Base-by-base conservation (phyloP, 306 rosid species). In the Cicer arietinum region DNA sequence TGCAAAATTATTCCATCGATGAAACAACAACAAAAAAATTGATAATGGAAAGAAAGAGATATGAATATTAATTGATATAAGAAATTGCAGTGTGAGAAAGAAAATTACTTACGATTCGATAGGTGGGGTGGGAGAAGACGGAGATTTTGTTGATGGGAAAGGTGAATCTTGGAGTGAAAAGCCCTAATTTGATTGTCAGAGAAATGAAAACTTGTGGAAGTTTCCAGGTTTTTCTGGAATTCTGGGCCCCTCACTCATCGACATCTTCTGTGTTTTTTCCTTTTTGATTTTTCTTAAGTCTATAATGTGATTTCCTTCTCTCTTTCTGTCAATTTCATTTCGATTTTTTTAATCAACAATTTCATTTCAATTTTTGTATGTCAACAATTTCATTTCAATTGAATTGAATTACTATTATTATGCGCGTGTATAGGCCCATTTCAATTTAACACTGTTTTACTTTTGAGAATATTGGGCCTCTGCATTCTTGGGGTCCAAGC, bases 81-180 rank as follows among this genome's bases (percentile, higher is more conserved):
- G 50, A 61, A 50, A 13, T 41, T 61, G 61, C 16, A 11, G 11
- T 54, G 8, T 40, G 44, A 63, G 46, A 57, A 70, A 54, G 57
- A 71, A 63, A 30, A 30, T 30, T 30, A 71, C 85, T 76, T 81
- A 81, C 85, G 61, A 81, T 69, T 61, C 14, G 10, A 1, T 17
- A 8, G 10, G 54, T 6, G 3, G 3, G 78, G 54, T 6, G 8
- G 7, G 78, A 37, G 40, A 67, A 39, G 46, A 54, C 4, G 17
- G 66, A 67, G 53, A 47, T 54, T 7, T 30, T 56, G 35, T 43
- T 30, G 78, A 50, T 42, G 8, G 58, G 13, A 73, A 57, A 45
- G 1, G 41, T 14, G 30, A 58, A 18, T 30, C 1, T 12, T 47
- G 10, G 14, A 61, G 44, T 16, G 61, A 64, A 42, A 69, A 50